These are phyloP conservation scores for Russula foetens DNA, from an alignment of 768 basidiomycete genomes.

Conservation along the genomic window DNA sequence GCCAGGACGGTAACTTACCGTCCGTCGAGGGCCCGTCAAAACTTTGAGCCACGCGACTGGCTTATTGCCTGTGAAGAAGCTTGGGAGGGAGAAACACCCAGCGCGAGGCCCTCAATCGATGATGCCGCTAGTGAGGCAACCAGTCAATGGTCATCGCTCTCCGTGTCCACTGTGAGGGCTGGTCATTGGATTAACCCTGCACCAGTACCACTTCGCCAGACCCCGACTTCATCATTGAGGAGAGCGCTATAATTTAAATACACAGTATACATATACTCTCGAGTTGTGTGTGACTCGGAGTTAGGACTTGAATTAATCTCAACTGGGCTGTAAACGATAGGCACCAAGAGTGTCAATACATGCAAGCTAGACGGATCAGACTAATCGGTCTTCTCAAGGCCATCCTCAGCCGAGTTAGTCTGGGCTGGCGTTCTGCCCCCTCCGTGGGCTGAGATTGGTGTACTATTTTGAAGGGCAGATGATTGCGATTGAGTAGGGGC, in stretches of 20 bases:
- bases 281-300: not conserved
- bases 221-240: not conserved
- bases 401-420: slow-evolving; percentile 7
- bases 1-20: slow-evolving; percentile 5
- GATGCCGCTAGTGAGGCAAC: slow-evolving; percentile 1
- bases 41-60: slow-evolving; percentile 6
- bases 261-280: not conserved
- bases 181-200: slow-evolving; percentile 16
- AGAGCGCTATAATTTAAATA: not conserved
- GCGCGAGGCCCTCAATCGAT: not conserved
- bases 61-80: slow-evolving; percentile 2
- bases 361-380: not conserved
- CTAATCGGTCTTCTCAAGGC: slow-evolving; percentile 2
- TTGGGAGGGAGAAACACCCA: not conserved
- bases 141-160: slow-evolving; percentile 13
- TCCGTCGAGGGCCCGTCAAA: slow-evolving; percentile 4
- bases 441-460: slow-evolving; percentile 11
- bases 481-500: slow-evolving; percentile 4
- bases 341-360: not conserved
- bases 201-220: not conserved
- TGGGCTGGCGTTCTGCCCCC: slow-evolving; percentile 13
- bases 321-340: not conserved
- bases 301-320: not conserved
- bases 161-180: slow-evolving; percentile 7
- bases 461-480: slow-evolving; percentile 9